Evolutionary conservation across 768 basidiomycete species (phyloP).

Genomic region (Lactifluus piperatus): DNA sequence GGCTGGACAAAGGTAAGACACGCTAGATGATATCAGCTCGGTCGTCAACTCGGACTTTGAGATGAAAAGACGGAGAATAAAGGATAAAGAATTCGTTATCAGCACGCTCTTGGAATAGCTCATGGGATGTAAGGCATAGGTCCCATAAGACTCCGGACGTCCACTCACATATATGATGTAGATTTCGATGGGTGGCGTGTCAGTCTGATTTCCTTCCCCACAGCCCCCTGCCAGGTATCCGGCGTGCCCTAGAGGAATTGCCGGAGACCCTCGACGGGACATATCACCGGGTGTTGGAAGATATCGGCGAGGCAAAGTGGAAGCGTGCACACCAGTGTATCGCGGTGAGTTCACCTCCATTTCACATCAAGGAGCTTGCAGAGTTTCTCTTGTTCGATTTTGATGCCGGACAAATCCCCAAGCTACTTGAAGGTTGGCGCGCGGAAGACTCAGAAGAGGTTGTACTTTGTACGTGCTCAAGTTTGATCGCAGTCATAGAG

Average conservation of each 20-base stretch:
- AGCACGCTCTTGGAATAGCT: not conserved
- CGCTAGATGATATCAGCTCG: not conserved
- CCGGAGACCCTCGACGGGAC: not conserved
- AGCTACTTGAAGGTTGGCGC: not conserved
- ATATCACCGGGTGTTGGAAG: not conserved
- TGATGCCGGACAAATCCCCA: not conserved
- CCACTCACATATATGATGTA: not conserved
- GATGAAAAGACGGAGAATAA: not conserved
- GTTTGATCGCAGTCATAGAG: not conserved
- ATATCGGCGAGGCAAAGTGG: not conserved
- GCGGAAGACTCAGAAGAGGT: not conserved
- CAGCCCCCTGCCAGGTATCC: not conserved
- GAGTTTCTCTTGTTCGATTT: not conserved
- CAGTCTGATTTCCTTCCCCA: not conserved
- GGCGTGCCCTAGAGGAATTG: not conserved
- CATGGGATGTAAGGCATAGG: not conserved
- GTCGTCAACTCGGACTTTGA: not conserved
- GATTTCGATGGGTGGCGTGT: conserved; percentile 3
- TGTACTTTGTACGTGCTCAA: not conserved
- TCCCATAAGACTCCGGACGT: not conserved
- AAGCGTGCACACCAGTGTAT: not conserved
- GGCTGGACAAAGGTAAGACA: not conserved
- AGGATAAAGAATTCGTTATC: not conserved
- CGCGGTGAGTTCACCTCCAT: not conserved
- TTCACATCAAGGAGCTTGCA: not conserved